A percentile compares a stretch with the other conserved stretches of the same genome.
phyloP scores from a whole-genome alignment of 2,329 filamentous ascomycete genomes.

The Pseudogymnoascus sp. region DNA sequence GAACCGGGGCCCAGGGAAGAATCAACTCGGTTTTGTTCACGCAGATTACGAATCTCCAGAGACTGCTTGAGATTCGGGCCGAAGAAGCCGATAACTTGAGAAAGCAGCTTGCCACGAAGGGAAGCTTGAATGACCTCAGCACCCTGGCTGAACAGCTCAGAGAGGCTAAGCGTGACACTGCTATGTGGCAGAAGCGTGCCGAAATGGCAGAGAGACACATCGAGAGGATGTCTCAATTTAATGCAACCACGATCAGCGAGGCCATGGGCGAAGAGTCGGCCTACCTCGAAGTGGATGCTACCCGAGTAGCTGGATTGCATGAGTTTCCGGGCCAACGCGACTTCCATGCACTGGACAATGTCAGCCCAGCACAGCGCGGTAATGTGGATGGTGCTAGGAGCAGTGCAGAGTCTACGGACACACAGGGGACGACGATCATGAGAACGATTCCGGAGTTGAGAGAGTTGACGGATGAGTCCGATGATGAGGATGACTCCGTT shows the following conservation, averaged over 20 bases:
- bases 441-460: neutral
- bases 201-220: conserved; percentile 47
- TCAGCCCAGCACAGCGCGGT: neutral
- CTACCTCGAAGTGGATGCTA: neutral
- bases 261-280: neutral
- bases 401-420: neutral
- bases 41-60: conserved; percentile 42
- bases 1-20: neutral
- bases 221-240: conserved; percentile 25
- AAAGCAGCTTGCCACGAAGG: conserved; percentile 35
- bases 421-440: neutral
- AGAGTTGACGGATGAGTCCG: neutral
- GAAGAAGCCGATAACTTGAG: conserved; percentile 40
- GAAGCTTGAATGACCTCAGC: conserved; percentile 29
- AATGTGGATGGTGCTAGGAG: neutral
- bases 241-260: neutral
- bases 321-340: neutral
- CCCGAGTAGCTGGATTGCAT: neutral
- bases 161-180: conserved; percentile 33
- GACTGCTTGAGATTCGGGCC: conserved; percentile 35
- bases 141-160: conserved; percentile 42
- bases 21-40: conserved; percentile 33
- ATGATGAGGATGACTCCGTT: neutral
- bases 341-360: neutral
- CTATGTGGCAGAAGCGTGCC: conserved; percentile 47